Conservation (phyloP, 2,329 filamentous ascomycete species). For the Aspergillus nomiae region DNA sequence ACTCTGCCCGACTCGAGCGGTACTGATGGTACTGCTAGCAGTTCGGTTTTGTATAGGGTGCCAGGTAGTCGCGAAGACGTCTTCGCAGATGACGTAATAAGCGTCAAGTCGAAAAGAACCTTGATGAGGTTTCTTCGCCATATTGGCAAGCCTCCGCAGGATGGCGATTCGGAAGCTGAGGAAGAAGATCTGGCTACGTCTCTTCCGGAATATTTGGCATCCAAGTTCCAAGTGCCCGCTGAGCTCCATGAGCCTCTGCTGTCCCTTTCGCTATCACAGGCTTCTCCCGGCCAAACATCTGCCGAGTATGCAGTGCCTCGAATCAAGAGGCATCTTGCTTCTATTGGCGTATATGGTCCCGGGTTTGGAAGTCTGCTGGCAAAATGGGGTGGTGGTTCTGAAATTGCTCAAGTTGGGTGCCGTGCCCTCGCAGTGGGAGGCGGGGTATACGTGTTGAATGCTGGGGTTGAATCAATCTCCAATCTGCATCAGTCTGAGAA, state of each 20-base stretch:
- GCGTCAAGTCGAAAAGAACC: conserved; percentile 77
- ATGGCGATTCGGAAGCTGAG: conserved; percentile 32
- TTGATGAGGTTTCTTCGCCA: conserved; percentile 95
- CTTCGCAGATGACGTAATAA: conserved; percentile 75
- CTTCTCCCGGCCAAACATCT: conserved; percentile 55
- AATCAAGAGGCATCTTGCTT: conserved; percentile 78
- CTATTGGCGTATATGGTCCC: conserved; percentile 82
- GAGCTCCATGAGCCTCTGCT: conserved; percentile 66
- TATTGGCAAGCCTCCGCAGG: conserved; percentile 63
- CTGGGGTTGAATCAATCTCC: conserved; percentile 56
- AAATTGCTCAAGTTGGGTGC: conserved; percentile 89
- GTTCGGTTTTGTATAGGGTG: conserved; percentile 64
- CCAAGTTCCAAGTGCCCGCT: conserved; percentile 68
- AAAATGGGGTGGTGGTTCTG: conserved; percentile 88
- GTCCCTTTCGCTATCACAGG: conserved; percentile 74
- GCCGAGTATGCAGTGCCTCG: conserved; percentile 70
- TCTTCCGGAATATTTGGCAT: conserved; percentile 49
- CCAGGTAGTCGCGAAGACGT: conserved; percentile 91
- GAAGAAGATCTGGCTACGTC: conserved; percentile 54
- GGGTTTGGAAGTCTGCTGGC: conserved; percentile 88
- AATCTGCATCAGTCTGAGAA: conserved; percentile 13
- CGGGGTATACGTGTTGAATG: conserved; percentile 82
- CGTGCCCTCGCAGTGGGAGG: conserved; percentile 89
- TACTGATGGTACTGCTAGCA: conserved; percentile 5
- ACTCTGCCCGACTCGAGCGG: conserved; percentile 7